Evolutionary conservation across 2,329 filamentous ascomycete genomes (phyloP), one percentile per base, ranked within the genome.

Genomic region (Alternaria infectoria): DNA sequence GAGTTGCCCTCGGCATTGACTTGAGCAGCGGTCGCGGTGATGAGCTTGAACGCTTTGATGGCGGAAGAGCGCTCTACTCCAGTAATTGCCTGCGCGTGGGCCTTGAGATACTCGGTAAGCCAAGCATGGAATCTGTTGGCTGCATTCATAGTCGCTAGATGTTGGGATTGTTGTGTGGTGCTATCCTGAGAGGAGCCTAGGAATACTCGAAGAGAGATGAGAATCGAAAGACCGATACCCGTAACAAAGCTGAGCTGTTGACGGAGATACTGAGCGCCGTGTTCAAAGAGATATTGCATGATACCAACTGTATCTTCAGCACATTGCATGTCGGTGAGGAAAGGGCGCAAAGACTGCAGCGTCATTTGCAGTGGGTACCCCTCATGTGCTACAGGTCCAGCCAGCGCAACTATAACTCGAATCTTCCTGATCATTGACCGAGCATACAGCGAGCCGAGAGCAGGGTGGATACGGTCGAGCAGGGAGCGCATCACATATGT

Each of bases 331-430:
- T 98, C 91, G 1, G 90, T 90, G 6, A 98, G 83, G 69, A 93
- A 96, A 0, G 89, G 89, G 10, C 91, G 86, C 19, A 97, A 84
- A 2, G 91, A 90, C 72, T 93, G 92, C 2, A 99, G 84, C 0
- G 97, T 85, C 92, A 97, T 96, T 78, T 99, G 93, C 13, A 97
- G 79, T 11, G 93, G 92, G 74, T 98, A 98, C 0, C 91, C 91
- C 44, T 88, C 83, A 23, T 91, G 84, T n/a, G 91, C 92, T 54
- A 89, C 85, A 1, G 87, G 78, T 0, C 93, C 93, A 25, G 93
- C 91, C 49, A 98, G 82, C 62, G 89, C 91, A 25, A 98, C 86
- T 15, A 98, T 81, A 9, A 97, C 87, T 32, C 93, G 87, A 50
- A 98, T 86, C 75, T 96, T 97, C 43, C 94, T 90, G 55, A 99